These are phyloP conservation scores for Lumnitzera littorea DNA, from an alignment of 345 rosid species.

Conservation along the genomic window DNA sequence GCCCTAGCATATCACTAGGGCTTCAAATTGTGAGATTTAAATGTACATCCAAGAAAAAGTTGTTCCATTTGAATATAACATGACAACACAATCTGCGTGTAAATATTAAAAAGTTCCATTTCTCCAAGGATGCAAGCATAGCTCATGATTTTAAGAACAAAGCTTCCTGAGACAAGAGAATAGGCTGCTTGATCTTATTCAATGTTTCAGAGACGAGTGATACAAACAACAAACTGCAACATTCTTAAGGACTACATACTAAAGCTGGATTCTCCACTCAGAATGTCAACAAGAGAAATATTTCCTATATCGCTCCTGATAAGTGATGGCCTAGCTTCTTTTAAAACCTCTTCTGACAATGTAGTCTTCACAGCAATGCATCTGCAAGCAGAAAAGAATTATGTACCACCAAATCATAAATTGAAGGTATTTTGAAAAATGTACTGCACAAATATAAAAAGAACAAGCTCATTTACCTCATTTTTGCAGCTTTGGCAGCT, in stretches of 20 bases:
- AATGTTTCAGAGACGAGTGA: conserved; percentile 26
- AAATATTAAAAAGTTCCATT: too few species aligned
- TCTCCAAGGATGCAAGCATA: too few species aligned
- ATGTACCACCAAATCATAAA: background rate
- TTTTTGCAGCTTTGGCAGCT: conserved; percentile 90
- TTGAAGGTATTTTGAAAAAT: background rate
- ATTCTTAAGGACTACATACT: conserved; percentile 67
- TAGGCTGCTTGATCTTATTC: background rate
- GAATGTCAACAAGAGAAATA: conserved; percentile 74
- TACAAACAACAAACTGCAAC: conserved; percentile 27
- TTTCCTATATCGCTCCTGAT: conserved; percentile 68
- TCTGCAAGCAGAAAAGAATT: conserved; percentile 38
- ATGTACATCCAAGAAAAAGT: conserved; percentile 2
- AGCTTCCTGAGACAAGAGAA: conserved; percentile 9
- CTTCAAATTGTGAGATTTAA: background rate
- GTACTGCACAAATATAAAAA: background rate
- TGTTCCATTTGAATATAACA: background rate
- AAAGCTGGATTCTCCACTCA: conserved; percentile 68
- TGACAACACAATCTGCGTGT: too few species aligned
- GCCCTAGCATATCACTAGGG: too few species aligned
- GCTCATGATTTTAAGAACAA: background rate
- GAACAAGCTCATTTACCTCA: conserved; percentile 54
- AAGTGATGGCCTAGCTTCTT: conserved; percentile 61
- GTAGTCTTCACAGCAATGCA: conserved; percentile 91
- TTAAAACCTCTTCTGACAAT: conserved; percentile 54